phyloP scores from a whole-genome alignment of 164 flowering plant species.

The Platanus orientalis region DNA sequence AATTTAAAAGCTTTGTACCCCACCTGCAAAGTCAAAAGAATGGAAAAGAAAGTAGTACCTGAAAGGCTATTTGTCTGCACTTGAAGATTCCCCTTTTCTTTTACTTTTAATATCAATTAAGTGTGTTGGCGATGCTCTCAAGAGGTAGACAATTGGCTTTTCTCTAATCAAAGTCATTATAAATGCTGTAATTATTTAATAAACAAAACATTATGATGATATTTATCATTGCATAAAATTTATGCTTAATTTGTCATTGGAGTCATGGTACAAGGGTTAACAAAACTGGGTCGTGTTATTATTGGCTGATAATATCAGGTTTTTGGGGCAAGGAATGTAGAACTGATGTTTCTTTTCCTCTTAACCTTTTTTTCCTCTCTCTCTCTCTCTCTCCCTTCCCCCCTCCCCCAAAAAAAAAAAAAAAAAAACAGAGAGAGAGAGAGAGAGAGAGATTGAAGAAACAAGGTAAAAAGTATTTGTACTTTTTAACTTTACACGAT shows the following conservation, averaged over 20 bases:
- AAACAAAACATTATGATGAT: constrained; percentile 12
- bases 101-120: constrained; percentile 3
- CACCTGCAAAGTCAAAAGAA: constrained; percentile 22
- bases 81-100: constrained; percentile 12
- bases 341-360: background rate
- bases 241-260: too few relatives aligned
- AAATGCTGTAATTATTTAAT: constrained; percentile 17
- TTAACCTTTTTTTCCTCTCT: background rate
- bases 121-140: constrained; percentile 15
- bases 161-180: constrained; percentile 19
- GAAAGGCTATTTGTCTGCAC: constrained; percentile 20
- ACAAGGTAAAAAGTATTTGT: background rate
- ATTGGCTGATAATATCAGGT: background rate
- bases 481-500: background rate
- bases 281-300: constrained; percentile 1
- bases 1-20: constrained; percentile 37
- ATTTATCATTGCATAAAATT: constrained; percentile 14
- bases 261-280: background rate
- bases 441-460: background rate
- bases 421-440: background rate
- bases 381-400: background rate
- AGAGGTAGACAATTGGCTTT: constrained; percentile 21
- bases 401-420: background rate
- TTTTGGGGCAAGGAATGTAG: constrained; percentile 1
- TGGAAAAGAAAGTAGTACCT: constrained; percentile 13